Evolutionary conservation across 106 monocot species (phyloP).

Genomic region (Triglochin maritima): DNA sequence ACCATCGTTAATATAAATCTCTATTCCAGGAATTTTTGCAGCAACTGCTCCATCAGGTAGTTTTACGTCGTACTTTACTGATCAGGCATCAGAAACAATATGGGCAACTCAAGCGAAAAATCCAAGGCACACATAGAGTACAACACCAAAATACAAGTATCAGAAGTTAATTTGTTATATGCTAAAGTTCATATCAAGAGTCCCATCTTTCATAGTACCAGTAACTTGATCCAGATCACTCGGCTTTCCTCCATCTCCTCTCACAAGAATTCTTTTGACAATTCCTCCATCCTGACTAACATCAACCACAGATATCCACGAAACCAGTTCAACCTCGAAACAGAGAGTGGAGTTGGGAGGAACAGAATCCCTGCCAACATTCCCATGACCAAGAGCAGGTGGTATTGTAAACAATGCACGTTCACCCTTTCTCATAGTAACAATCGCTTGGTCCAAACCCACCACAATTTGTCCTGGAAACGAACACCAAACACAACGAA

Average conservation of each 20-base stretch:
- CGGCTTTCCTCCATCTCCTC: slow-evolving; percentile 31
- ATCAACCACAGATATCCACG: slow-evolving; percentile 49
- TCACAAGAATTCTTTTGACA: slow-evolving; percentile 45
- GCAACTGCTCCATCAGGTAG: slow-evolving; percentile 39
- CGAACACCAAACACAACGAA: not conserved
- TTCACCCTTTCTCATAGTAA: slow-evolving; percentile 68
- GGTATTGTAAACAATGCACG: slow-evolving; percentile 48
- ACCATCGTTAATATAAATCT: slow-evolving; percentile 52
- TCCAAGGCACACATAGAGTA: not conserved
- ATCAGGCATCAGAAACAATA: not conserved
- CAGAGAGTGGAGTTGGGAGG: slow-evolving; percentile 22
- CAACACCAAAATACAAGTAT: not conserved
- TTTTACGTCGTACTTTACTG: slow-evolving; percentile 49
- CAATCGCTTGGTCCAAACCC: slow-evolving; percentile 41
- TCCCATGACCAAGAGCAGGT: slow-evolving; percentile 11
- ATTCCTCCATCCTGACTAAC: slow-evolving; percentile 65
- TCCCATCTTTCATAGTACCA: slow-evolving; percentile 12
- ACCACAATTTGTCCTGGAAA: slow-evolving; percentile 27
- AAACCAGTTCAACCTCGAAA: slow-evolving; percentile 57
- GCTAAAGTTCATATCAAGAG: not conserved
- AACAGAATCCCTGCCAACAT: slow-evolving; percentile 9
- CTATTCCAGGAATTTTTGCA: slow-evolving; percentile 37
- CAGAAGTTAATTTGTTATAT: not conserved
- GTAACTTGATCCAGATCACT: slow-evolving; percentile 56
- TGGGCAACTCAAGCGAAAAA: not conserved